Evolutionary conservation across 805 yeast species (phyloP), one percentile per base, ranked within the genome.

Genomic region (Metschnikowia drakensbergensis): DNA sequence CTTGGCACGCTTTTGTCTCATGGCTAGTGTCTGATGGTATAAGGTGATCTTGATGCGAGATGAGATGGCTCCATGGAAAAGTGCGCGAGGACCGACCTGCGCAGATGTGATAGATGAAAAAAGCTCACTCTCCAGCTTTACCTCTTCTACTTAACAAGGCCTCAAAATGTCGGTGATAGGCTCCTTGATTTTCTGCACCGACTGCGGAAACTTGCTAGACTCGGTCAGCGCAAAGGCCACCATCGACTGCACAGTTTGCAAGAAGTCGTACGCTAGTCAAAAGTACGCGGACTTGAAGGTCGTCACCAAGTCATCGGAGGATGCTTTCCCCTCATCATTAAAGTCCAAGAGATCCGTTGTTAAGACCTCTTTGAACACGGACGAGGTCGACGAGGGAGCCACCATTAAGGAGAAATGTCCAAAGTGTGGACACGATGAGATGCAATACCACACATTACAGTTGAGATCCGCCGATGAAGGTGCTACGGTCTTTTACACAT

Each of bases 381-480:
- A 81, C 54, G 97, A 92, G 57, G 69, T 88, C 40, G 96, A 84
- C 51, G 97, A 90, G 52, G 99, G 98, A 54, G 99, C 99, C 35
- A 86, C 95, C 9, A 94, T 94, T 66, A 87, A 91, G 66, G 99
- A 94, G 68, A 91, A 87, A 64, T 94, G 99, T 76, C 98, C 98
- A n/a, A 83, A 91, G 68, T 94, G 99, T 80, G 97, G 96, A 43
- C 81, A 91, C 69, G 97, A 94, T 63, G 97, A 94, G 69, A 95
- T 95, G 99, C 91, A 84, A 65, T 94, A 92, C 66, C 98, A 94
- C 64, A 94, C 99, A 4, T 75, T 94, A 58, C 99, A 94, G 70
- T 78, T 94, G 59, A 83, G 99, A 72, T 87, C 96, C 47, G 99
- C 99, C 1, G 99, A 94, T 77, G 99, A 94, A 78, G 99, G 99